Evolutionary conservation across 345 rosid species (phyloP), one percentile per base, ranked within the genome.

Genomic region (Trapa bicornis): DNA sequence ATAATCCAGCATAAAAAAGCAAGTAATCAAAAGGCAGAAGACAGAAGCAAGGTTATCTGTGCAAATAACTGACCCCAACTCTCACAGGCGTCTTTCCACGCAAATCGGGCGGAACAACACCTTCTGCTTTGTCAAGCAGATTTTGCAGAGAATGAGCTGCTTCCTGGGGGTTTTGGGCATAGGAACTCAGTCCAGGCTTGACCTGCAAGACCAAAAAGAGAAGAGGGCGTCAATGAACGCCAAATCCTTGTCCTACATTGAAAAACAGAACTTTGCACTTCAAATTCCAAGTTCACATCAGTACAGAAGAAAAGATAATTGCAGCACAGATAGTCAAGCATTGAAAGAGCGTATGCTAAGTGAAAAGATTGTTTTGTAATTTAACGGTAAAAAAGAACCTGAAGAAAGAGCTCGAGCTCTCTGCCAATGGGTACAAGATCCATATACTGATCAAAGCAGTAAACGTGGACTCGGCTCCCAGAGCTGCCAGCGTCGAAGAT

Each of bases 401-500:
- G 71, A 61, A 60, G 62, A 65, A 91, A 94, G 66, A 94, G 89
- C 91, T 94, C 99, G 58, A 94, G 88, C 70, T 85, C 93, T 67
- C 80, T 77, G 39, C 95, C 97, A 9, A 94, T 84, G 39, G 94
- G 95, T 66, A 94, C 77, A 65, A 94, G 99, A 94, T 94, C 95
- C 87, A 86, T 67, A 71, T 91, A 84, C 48, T 72, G 84, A 81
- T 94, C 96, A 37, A 94, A 94, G 74, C 97, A 94, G 71, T 67
- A 91, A 60, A 94, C 99, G 66, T 94, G 99, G 13, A 94, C 99
- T 39, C 99, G 82, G 72, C 99, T 94, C 33, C 97, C 97, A 15
- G 99, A 91, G 72, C 97, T 94, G 0, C 99, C 97, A 5, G 99
- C 99, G 37, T 94, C 96, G 53, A 94, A 94, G 54, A 94, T 75